Evolutionary conservation across 179 eudicot species (phyloP).

Genomic region (Drosera spatulata): DNA sequence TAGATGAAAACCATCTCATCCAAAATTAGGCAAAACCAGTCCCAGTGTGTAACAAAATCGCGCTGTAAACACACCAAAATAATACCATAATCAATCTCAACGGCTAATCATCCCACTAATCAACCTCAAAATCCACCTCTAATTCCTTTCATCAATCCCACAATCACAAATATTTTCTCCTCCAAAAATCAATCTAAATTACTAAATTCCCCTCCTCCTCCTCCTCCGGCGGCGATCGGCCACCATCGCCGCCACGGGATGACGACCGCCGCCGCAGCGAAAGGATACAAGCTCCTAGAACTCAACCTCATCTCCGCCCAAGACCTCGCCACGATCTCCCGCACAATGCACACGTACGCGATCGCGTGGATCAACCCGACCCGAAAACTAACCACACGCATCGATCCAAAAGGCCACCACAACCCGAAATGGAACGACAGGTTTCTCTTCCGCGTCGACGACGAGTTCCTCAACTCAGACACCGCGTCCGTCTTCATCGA

Average conservation of each 20-base stretch:
- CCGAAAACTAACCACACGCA: slow-evolving; percentile 20
- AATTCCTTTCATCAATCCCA: too few relatives aligned
- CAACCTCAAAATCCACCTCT: too few relatives aligned
- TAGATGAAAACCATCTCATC: too few relatives aligned
- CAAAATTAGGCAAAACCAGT: too few relatives aligned
- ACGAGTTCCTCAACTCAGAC: slow-evolving; percentile 21
- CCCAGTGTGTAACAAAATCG: too few relatives aligned
- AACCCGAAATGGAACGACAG: slow-evolving; percentile 37
- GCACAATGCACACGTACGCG: slow-evolving; percentile 25
- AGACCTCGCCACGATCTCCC: slow-evolving; percentile 22
- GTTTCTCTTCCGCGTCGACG: slow-evolving; percentile 25
- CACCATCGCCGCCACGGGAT: background rate
- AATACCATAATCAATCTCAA: too few relatives aligned
- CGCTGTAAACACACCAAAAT: too few relatives aligned
- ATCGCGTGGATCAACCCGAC: slow-evolving; percentile 31
- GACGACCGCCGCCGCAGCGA: background rate
- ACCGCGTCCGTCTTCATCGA: slow-evolving; percentile 18
- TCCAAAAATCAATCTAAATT: too few relatives aligned
- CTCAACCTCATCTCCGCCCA: slow-evolving; percentile 35
- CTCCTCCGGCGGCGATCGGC: background rate
- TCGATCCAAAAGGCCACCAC: slow-evolving; percentile 20
- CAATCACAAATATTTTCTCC: too few relatives aligned
- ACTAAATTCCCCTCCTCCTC: too few relatives aligned
- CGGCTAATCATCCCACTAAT: too few relatives aligned
- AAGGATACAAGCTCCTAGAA: slow-evolving; percentile 13